Evolutionary conservation across 306 rosid genomes (phyloP).

Genomic region (Ceratonia siliqua): DNA sequence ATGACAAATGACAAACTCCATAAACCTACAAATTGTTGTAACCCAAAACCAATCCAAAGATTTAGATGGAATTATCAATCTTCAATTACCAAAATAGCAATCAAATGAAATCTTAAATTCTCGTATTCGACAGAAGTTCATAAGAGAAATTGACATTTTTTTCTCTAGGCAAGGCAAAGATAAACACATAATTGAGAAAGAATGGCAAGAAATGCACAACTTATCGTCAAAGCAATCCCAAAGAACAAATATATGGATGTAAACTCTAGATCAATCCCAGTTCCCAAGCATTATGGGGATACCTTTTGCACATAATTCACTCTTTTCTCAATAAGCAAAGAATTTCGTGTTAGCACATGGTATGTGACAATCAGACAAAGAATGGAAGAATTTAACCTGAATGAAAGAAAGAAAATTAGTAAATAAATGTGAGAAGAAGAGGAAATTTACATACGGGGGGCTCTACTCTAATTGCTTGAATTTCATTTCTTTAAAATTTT

Average conservation of each 20-base stretch:
- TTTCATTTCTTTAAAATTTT: neutral
- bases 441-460: constrained; percentile 34
- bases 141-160: constrained; percentile 34
- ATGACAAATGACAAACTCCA: neutral
- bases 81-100: constrained; percentile 11
- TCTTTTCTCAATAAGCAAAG: constrained; percentile 46
- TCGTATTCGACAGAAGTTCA: constrained; percentile 30
- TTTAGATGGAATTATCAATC: constrained; percentile 31
- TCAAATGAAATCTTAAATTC: constrained; percentile 25
- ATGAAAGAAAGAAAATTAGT: constrained; percentile 6
- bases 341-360: constrained; percentile 36
- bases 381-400: constrained; percentile 32
- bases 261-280: constrained; percentile 49
- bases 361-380: constrained; percentile 41
- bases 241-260: constrained; percentile 46
- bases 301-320: constrained; percentile 19
- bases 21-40: neutral
- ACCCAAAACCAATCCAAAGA: constrained; percentile 37
- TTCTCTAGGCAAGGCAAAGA: constrained; percentile 31
- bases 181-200: neutral
- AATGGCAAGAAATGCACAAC: constrained; percentile 42
- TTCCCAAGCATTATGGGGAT: constrained; percentile 41
- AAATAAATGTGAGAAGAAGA: constrained; percentile 19
- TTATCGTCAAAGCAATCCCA: constrained; percentile 68
- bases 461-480: constrained; percentile 34